Base-by-base conservation (phyloP, 2,329 filamentous ascomycete genomes). In the Fusarium hainanense region DNA sequence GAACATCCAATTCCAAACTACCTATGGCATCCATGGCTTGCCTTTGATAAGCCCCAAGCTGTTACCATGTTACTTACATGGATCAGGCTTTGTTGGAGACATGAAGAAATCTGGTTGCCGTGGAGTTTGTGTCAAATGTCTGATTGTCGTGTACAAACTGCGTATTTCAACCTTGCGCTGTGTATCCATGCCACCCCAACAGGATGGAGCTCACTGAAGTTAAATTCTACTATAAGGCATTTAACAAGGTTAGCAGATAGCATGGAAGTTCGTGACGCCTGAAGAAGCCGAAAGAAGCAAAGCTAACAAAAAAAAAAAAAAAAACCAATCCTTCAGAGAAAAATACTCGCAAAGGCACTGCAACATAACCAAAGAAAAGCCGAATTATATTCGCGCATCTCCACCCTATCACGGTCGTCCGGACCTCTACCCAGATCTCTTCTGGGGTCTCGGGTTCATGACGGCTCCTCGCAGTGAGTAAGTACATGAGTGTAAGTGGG, bases 301-400 rank as follows among this genome's bases (percentile, higher is more conserved):
- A 18, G 16, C 18, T 50, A 23, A 28, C 9, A 12, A 13, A 51
- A 37, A 14, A 21, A 13, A 51, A 37, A 14, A 21, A 21, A 21
- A 23, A 23, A 23, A 23, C 21, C 10, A 18, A 25, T 25, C 9
- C 10, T 16, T 10, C 30, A 20, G 41, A 55, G 44, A 20, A 20
- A 50, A 42, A 43, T 23, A 18, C n/a, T 49, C 20, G 23, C 46
- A 70, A 55, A 54, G 52, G 41, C 20, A 65, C 13, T 49, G 37
- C 32, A 46, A 54, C 28, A 21, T 25, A 27, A 25, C 48, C 37
- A 30, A 46, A 54, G 50, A 61, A 68, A 59, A 74, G 73, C 74
- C 76, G 75, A 76, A 67, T 74, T 74, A 78, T 78, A 78, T 79
- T 79, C 77, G 77, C 76, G 77, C 77, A 78, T 73, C 75, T 70